Conservation (phyloP, 495 filamentous ascomycete genomes). For the Pseudoneurospora amorphoporcata region DNA sequence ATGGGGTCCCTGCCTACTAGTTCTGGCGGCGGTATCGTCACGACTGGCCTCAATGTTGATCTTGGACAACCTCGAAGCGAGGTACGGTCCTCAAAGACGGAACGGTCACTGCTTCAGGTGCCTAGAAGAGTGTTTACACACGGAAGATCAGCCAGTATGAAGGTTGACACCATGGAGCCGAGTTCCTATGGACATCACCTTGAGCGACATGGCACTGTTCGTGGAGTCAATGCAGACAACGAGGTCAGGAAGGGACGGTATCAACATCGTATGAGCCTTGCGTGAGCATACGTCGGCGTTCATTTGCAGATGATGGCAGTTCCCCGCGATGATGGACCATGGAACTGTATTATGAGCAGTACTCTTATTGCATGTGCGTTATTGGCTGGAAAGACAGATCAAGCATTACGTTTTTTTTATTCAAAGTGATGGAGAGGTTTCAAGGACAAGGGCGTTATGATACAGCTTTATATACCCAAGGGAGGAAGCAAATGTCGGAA, state of each 20-base stretch:
- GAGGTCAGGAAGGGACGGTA: background rate
- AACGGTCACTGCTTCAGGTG: background rate
- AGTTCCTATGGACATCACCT: background rate
- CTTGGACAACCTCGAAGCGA: background rate
- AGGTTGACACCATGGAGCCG: background rate
- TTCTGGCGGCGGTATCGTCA: background rate
- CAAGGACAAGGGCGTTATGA: background rate
- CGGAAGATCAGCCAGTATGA: background rate
- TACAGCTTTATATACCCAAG: background rate
- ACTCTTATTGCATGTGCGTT: background rate
- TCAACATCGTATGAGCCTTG: background rate
- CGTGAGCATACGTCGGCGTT: background rate
- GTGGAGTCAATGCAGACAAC: background rate
- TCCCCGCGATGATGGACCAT: background rate
- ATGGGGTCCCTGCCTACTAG: background rate
- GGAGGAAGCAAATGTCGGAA: no score
- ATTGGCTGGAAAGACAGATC: background rate
- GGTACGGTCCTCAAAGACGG: background rate
- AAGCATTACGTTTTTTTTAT: background rate
- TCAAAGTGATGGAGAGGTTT: background rate
- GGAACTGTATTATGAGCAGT: background rate
- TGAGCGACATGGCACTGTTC: background rate
- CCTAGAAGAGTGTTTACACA: background rate
- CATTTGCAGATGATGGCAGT: background rate
- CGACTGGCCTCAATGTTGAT: background rate